Evolutionary conservation across 306 rosid genomes (phyloP), one percentile per base, ranked within the genome.

Genomic region (Prunus armeniaca): DNA sequence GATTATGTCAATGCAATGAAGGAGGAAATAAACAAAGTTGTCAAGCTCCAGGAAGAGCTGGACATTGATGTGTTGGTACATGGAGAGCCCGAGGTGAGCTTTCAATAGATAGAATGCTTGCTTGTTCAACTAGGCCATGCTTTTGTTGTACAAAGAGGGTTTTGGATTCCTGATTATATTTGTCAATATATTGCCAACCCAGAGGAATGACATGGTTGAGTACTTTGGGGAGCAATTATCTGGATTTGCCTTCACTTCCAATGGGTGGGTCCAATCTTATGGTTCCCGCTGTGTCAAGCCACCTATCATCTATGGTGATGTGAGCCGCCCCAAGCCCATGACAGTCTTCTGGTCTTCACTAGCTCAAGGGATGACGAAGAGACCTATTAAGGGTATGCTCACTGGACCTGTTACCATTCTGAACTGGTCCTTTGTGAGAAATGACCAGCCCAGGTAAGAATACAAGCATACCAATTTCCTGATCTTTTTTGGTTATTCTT

Each of bases 121-220:
- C n/a, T 49, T 12, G 47, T 75, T 81, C 55, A 45, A 51, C 54
- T 60, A 68, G 32, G 54, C 38, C 55, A 49, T 67, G 60, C 20
- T 71, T 51, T 34, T 68, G n/a, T n/a, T 45, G 73, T 45, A 2
- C 17, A 58, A 61, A 65, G 65, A 17, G 62, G 64, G 6, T n/a
- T 80, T 72, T 24, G 67, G 65, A 70, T 72, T 19, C 57, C 25
- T 56, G 50, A 65, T 73, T 18, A 45, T 30, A 62, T 17, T 51
- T 76, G 74, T 54, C 30, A 54, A 30, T 19, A 15, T 27, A 11
- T 78, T 82, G 15, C 30, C 70, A 80, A 78, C 76, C 72, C 84
- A 93, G 96, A 93, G 97, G 81, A 93, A 93, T 73, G 96, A 93
- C 69, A 93, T 93, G 97, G 96, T 93, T 84, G 97, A 90, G 85